phyloP scores from a whole-genome alignment of 2,329 filamentous ascomycete species.

The Emericellopsis cladophorae region DNA sequence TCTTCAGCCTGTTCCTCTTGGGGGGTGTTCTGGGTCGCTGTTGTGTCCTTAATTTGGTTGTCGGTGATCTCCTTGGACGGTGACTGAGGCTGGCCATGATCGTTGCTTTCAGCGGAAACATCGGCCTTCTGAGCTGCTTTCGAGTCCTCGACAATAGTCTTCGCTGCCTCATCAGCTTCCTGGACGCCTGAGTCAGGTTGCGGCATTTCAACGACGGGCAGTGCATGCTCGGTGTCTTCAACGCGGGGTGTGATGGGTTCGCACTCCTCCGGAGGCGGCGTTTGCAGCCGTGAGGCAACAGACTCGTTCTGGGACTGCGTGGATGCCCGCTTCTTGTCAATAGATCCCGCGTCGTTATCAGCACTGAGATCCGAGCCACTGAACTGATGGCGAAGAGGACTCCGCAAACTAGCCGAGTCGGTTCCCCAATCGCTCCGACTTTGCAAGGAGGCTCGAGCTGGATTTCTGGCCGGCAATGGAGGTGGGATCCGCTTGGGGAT shows the following conservation, averaged over 20 bases:
- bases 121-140: too few species aligned
- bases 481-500: constrained; percentile 74
- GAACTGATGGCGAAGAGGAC: constrained; percentile 38
- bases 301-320: neutral
- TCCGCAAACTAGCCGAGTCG: constrained; percentile 39
- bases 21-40: too few species aligned
- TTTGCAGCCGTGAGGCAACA: neutral
- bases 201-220: neutral
- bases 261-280: neutral
- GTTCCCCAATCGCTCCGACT: constrained; percentile 44
- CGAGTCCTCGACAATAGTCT: neutral
- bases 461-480: constrained; percentile 65
- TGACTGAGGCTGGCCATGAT: too few species aligned
- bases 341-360: neutral
- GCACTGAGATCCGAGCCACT: constrained; percentile 14
- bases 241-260: neutral
- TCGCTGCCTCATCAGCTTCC: too few species aligned
- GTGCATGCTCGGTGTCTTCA: neutral
- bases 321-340: neutral
- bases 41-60: neutral
- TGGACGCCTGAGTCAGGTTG: too few species aligned
- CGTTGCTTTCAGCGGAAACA: too few species aligned
- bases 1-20: neutral
- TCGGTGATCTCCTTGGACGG: neutral
- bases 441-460: constrained; percentile 44